Conservation (phyloP, 192 early-diverging fungal species). For the Physocladia obscura region DNA sequence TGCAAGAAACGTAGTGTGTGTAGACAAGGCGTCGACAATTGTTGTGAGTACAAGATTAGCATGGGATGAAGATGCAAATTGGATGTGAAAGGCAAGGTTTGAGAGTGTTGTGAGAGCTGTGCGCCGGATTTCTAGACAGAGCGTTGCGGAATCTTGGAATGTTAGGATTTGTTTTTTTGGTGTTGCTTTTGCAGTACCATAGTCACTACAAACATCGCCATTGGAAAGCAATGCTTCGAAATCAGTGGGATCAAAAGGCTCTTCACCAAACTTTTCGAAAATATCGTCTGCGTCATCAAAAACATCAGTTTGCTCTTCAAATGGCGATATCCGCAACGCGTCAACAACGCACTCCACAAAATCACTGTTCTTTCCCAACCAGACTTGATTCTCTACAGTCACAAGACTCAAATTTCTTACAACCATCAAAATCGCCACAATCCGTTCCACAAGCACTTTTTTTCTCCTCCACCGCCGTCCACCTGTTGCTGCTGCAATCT, state of each 20-base stretch:
- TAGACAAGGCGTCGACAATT: neutral
- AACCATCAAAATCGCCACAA: constrained; percentile 3
- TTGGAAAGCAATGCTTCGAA: neutral
- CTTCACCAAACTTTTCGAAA: neutral
- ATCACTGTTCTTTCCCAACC: neutral
- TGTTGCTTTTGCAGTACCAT: neutral
- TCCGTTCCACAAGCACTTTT: constrained; percentile 1
- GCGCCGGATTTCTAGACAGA: constrained; percentile 4
- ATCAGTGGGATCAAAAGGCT: neutral
- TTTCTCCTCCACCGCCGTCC: neutral
- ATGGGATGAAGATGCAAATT: neutral
- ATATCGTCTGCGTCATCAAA: neutral
- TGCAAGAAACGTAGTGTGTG: neutral
- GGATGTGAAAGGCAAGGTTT: neutral
- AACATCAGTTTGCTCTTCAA: neutral
- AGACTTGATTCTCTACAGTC: constrained; percentile 7
- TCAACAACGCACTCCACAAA: neutral
- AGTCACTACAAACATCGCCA: neutral
- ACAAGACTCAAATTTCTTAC: constrained; percentile 14
- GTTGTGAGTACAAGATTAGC: neutral
- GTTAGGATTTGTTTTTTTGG: neutral
- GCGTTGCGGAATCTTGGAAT: constrained; percentile 6
- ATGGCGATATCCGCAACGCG: constrained; percentile 8
- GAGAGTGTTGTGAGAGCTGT: neutral
- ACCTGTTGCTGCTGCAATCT: neutral